phyloP scores from a whole-genome alignment of 192 early-diverging fungal species.

The Coemansia sp. region DNA sequence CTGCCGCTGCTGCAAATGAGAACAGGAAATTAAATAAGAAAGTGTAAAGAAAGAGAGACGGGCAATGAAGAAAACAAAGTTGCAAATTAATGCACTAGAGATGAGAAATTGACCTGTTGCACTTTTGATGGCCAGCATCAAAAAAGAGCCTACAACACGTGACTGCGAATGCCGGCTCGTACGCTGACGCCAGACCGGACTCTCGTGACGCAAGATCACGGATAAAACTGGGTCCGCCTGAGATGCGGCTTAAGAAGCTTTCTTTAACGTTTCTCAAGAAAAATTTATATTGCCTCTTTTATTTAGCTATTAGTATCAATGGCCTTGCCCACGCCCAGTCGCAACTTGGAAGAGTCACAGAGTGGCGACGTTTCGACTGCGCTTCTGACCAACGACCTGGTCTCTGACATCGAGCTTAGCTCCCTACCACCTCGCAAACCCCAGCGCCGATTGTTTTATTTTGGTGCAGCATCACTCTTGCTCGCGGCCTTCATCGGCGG shows the following conservation, averaged over 20 bases:
- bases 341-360: conserved; percentile 1
- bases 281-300: not conserved
- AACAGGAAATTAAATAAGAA: not conserved
- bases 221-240: not conserved
- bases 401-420: not conserved
- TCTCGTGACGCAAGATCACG: not conserved
- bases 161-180: not conserved
- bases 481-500: conserved; percentile 27
- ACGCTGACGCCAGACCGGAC: not conserved
- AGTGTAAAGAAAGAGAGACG: not conserved
- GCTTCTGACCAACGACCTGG: conserved; percentile 11
- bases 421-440: not conserved
- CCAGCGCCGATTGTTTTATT: conserved; percentile 7
- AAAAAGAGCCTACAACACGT: not conserved
- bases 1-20: not conserved
- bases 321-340: not conserved
- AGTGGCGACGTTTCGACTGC: conserved; percentile 2
- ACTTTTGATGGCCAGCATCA: not conserved
- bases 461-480: conserved; percentile 10
- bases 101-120: not conserved
- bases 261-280: not conserved
- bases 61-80: not conserved
- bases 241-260: not conserved
- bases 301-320: not conserved
- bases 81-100: not conserved